phyloP scores from a whole-genome alignment of 2,329 filamentous ascomycete species.

The Aureobasidium vineae region DNA sequence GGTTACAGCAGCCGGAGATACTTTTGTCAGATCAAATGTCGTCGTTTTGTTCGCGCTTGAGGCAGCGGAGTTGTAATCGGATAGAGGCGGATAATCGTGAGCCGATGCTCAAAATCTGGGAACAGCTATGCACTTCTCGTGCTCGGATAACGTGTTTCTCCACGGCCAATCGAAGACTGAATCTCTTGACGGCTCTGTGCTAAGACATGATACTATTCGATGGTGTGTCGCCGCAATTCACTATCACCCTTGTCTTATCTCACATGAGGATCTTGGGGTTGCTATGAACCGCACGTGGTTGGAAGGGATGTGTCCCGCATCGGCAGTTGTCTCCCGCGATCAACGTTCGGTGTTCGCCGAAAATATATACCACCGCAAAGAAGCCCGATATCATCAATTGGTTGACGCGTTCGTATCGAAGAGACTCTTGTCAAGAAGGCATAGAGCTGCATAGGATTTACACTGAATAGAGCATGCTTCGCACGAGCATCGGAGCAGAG shows the following conservation, averaged over 20 bases:
- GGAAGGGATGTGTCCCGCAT: background rate
- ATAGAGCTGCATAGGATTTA: background rate
- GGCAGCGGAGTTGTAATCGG: background rate
- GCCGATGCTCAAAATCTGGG: background rate
- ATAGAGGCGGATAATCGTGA: background rate
- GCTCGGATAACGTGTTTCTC: background rate
- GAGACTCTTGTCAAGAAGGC: too few species aligned
- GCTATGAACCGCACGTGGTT: constrained; percentile 10
- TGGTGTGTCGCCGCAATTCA: background rate
- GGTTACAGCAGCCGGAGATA: background rate
- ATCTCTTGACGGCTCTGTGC: background rate
- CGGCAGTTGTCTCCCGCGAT: constrained; percentile 1
- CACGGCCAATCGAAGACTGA: background rate
- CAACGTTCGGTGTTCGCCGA: background rate
- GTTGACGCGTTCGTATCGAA: background rate
- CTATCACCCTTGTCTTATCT: background rate
- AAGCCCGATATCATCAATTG: background rate
- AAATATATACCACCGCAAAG: background rate
- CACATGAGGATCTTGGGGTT: background rate
- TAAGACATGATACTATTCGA: background rate
- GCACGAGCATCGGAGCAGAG: background rate
- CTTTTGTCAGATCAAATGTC: background rate
- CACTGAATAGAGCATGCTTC: background rate
- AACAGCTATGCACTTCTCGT: background rate
- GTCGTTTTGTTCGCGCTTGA: background rate